These are phyloP conservation scores for Phyllostachys edulis DNA, from an alignment of 176 grass and related monocot species.

Conservation along the genomic window DNA sequence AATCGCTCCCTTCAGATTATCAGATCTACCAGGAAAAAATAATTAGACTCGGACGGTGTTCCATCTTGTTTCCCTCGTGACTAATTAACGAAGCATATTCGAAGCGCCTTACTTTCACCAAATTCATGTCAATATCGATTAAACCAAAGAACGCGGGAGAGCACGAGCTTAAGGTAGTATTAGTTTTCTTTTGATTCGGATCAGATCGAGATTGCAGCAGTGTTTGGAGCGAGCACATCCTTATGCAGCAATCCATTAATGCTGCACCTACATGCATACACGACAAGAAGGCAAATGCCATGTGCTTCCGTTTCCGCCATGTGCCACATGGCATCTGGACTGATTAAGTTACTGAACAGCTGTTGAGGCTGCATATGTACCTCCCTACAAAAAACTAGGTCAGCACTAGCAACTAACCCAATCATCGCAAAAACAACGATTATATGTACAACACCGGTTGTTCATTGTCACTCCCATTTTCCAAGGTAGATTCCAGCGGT, in stretches of 20 bases:
- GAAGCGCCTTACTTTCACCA: neutral
- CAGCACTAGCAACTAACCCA: neutral
- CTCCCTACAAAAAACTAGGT: constrained; percentile 13
- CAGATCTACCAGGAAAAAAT: neutral
- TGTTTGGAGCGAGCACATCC: neutral
- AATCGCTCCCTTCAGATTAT: no score
- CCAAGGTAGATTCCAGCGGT: constrained; percentile 12
- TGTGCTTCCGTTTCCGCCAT: constrained; percentile 14
- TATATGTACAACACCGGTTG: neutral
- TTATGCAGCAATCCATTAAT: neutral
- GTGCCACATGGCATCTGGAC: constrained; percentile 20
- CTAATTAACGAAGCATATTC: neutral
- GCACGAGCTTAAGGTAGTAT: no score
- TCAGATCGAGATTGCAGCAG: neutral
- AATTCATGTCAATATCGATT: neutral
- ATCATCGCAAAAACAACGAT: constrained; percentile 4
- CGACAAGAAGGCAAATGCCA: neutral
- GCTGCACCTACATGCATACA: neutral
- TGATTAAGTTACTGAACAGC: neutral
- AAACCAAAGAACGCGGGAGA: no score
- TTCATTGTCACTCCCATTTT: constrained; percentile 13
- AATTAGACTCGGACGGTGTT: neutral
- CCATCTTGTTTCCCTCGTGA: neutral
- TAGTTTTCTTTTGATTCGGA: neutral
- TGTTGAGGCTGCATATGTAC: neutral